Conservation (phyloP, 1,284 basidiomycete species). For the Neolentinus lepideus region DNA sequence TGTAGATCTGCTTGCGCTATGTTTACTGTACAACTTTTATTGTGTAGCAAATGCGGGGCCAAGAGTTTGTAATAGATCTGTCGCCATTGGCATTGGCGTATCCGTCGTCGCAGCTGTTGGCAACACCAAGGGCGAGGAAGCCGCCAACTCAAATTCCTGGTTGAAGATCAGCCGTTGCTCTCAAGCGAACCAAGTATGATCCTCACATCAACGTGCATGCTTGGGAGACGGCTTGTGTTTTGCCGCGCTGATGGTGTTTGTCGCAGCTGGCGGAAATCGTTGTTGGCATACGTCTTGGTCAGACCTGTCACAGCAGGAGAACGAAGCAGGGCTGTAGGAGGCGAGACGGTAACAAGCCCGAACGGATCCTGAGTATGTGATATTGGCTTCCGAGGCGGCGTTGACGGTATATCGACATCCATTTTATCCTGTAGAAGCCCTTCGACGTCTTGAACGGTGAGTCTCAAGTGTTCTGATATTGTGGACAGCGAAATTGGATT, state of each 20-base stretch:
- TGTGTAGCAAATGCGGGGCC: not conserved
- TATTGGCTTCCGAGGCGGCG: constrained; percentile 42
- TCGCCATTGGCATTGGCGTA: not conserved
- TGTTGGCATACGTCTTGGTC: constrained; percentile 70
- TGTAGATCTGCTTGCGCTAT: not conserved
- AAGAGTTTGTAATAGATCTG: not conserved
- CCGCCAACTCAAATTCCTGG: constrained; percentile 12
- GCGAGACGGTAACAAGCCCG: constrained; percentile 50
- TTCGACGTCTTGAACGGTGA: constrained; percentile 21
- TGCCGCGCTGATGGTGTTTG: constrained; percentile 58
- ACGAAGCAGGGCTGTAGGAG: constrained; percentile 61
- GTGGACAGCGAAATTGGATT: not conserved
- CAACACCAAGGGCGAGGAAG: constrained; percentile 1
- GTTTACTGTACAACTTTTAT: constrained; percentile 1
- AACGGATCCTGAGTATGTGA: constrained; percentile 38
- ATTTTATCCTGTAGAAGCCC: constrained; percentile 23
- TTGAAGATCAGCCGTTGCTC: not conserved
- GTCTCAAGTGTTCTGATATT: not conserved
- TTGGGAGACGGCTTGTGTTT: constrained; percentile 76
- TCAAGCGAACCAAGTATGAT: not conserved
- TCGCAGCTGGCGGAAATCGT: constrained; percentile 70
- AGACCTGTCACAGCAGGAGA: constrained; percentile 71
- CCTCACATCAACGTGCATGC: constrained; percentile 72
- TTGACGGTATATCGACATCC: constrained; percentile 26
- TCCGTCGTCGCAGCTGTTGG: constrained; percentile 1